Evolutionary conservation across 2,329 filamentous ascomycete species (phyloP), one percentile per base, ranked within the genome.

Genomic region (Talaromyces sp.): DNA sequence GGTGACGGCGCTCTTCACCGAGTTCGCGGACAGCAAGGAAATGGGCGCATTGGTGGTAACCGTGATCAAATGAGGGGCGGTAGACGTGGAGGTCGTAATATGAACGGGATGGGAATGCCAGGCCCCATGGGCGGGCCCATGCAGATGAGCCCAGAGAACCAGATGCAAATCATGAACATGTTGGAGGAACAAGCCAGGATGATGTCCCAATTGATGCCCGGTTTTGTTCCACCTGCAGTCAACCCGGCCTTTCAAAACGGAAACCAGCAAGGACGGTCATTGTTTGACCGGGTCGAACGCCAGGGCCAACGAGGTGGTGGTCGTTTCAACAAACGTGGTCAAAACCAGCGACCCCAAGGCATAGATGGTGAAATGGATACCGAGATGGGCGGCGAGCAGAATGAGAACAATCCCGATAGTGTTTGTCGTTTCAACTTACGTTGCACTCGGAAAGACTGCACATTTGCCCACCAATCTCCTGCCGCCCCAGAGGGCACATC

Each of bases 381-480:
- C 6, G 61, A 67, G 30, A 67, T 65, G 56, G 68, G 69, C 53
- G 68, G 67, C 19, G 61, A 79, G 75, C 74, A 82, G 74, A 68
- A 85, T 78, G 75, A 77, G 72, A 63, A 81, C 68, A 77, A 80
- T 1, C 77, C 80, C 5, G 84, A 89, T 44, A 88, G 80, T 13
- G 79, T 93, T 56, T 99, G 94, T 83, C 90, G 89, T 66, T 99
- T 86, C 79, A 97, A 97, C 75, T 79, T 94, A 49, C 81, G 84
- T 58, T 99, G 94, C 78, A 90, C 88, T 35, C 95, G 95, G 74
- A 86, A 85, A 62, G 90, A 95, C 56, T 99, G 94, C 77, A 88
- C 87, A 61, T 99, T 91, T 71, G 94, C 91, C 16, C 94, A 99
- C 68, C 93, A 97, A 75, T 96, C 92, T 14, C 91, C 94, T 2